These are phyloP conservation scores for Kernera saxatilis DNA, from an alignment of 345 rosid genomes.

Conservation along the genomic window DNA sequence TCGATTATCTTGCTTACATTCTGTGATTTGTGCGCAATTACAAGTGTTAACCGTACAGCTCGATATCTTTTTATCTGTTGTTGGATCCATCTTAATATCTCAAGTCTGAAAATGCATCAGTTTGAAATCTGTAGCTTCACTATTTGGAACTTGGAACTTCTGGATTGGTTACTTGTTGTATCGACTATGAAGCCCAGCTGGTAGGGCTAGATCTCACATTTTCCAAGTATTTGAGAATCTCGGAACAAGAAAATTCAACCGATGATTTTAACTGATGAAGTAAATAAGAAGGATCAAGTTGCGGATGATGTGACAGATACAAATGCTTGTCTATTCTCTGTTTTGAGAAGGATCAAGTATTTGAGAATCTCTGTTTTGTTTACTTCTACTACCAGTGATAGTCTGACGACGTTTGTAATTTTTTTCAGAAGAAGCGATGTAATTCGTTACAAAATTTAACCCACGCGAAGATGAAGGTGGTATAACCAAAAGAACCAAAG, in stretches of 20 bases:
- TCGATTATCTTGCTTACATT: background rate
- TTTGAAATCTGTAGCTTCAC: background rate
- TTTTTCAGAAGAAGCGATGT: constrained; percentile 51
- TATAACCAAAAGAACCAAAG: background rate
- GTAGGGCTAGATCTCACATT: background rate
- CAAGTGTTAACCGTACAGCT: no score
- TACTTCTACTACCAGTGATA: background rate
- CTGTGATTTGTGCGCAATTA: no score
- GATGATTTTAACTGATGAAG: background rate
- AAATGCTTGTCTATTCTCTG: background rate
- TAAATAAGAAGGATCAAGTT: background rate
- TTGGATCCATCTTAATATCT: background rate
- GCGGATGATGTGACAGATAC: background rate
- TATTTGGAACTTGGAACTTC: background rate
- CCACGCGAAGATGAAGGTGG: constrained; percentile 17
- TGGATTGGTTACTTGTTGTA: background rate
- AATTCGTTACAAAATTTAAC: constrained; percentile 38
- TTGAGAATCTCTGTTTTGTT: background rate
- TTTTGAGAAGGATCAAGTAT: no score
- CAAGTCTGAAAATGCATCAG: background rate
- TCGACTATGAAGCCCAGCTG: background rate
- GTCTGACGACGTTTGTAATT: background rate
- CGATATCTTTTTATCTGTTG: background rate
- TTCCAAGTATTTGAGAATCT: background rate
- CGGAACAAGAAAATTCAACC: background rate